Percentiles rank a stretch among this genome's conserved stretches.
Evolutionary conservation across 139 green algal genomes (phyloP).

Genomic region (Ostreobium quekettii): DNA sequence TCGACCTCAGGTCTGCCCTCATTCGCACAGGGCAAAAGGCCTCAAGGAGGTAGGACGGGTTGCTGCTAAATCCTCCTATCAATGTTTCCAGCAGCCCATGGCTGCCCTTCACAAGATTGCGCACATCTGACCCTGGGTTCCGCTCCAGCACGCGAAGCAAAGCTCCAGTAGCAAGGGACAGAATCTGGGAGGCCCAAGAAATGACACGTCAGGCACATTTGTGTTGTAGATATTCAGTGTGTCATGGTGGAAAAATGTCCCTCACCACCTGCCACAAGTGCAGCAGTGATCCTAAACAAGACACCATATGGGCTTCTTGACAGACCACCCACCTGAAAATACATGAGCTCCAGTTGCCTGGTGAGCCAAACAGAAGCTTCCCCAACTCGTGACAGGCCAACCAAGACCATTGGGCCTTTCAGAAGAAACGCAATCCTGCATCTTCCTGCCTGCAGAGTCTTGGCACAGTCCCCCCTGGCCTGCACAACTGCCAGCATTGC

Average conservation of each 20-base stretch:
- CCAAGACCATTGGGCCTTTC: constrained; percentile 10
- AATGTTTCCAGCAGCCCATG: background rate
- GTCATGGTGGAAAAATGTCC: no score
- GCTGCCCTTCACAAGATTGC: constrained; percentile 18
- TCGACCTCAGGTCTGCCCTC: background rate
- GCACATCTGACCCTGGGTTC: constrained; percentile 16
- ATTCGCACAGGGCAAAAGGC: constrained; percentile 10
- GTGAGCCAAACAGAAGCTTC: constrained; percentile 4
- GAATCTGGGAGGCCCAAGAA: no score
- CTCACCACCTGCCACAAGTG: no score
- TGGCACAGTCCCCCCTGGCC: background rate
- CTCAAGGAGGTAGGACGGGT: constrained; percentile 9
- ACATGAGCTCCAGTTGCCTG: constrained; percentile 14
- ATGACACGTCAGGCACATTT: no score
- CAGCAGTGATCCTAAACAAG: no score
- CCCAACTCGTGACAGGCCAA: constrained; percentile 2
- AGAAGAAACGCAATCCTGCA: constrained; percentile 14
- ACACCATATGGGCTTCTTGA: no score
- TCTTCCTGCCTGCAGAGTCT: background rate
- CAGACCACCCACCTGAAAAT: no score
- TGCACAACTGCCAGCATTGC: constrained; percentile 11
- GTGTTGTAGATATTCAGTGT: no score
- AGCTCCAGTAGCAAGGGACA: constrained; percentile 14
- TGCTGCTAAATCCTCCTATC: constrained; percentile 9
- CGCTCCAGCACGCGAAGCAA: constrained; percentile 10